These are phyloP conservation scores for Cladochytrium replicatum DNA, from an alignment of 192 early-diverging fungal species.

Conservation along the genomic window DNA sequence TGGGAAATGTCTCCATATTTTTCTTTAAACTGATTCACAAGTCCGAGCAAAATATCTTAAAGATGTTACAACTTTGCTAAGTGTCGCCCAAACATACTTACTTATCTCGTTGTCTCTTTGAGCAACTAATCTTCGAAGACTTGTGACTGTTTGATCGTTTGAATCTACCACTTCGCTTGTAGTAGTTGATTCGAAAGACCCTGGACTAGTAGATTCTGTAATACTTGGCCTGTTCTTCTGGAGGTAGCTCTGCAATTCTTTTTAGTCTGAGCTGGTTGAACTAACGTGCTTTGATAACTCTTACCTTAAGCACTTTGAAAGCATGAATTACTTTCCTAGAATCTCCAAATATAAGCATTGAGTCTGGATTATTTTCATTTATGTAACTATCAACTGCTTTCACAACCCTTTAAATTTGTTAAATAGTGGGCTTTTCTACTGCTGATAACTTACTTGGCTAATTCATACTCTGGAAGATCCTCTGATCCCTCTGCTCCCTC, in stretches of 20 bases:
- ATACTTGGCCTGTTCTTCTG: background rate
- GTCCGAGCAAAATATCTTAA: constrained; percentile 38
- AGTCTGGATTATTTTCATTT: constrained; percentile 17
- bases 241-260: too few relatives aligned
- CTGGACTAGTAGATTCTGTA: background rate
- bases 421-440: background rate
- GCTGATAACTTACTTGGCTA: constrained; percentile 18
- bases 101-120: constrained; percentile 55
- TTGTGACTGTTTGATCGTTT: constrained; percentile 10
- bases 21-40: constrained; percentile 38
- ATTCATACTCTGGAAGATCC: constrained; percentile 48
- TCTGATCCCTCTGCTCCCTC: constrained; percentile 22
- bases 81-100: constrained; percentile 11
- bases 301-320: constrained; percentile 40
- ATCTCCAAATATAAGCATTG: constrained; percentile 31
- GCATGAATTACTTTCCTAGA: constrained; percentile 38
- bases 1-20: constrained; percentile 24
- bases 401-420: constrained; percentile 23
- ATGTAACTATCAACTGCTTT: constrained; percentile 40
- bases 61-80: background rate
- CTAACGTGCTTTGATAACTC: too few relatives aligned
- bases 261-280: too few relatives aligned
- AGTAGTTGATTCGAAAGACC: background rate
- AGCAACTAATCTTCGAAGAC: constrained; percentile 22
- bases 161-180: background rate